Evolutionary conservation across 139 green algal species (phyloP), one percentile per base, ranked within the genome.

Genomic region (Chlorella sp.): DNA sequence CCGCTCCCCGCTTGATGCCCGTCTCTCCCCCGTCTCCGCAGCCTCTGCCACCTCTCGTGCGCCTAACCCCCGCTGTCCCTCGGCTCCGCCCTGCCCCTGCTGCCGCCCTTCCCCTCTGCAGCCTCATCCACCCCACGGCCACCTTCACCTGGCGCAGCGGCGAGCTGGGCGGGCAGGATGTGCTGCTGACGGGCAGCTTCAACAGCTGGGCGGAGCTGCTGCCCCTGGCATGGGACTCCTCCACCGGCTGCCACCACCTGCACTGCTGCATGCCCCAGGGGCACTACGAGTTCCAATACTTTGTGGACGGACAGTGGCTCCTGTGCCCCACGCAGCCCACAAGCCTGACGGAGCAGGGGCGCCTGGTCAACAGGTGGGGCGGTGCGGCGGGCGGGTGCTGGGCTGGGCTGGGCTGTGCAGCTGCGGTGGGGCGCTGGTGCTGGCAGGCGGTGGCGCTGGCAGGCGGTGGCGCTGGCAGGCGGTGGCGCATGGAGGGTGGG

Each of bases 291-390:
- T 95, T 93, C 81, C 91, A 95, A n/a, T 96, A 88, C 81, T 86
- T 96, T 81, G 94, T 95, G 57, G 93, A 96, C 81, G 91, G 90
- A 9, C 85, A 88, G 22, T 96, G 92, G 91, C 88, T 89, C 78
- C 88, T 92, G 26, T 93, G 90, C 40, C 91, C 92, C 24, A 81
- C 90, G 37, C 69, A 69, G 11, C 86, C 77, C 28, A 91, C 93
- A 28, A 82, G 60, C 21, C 86, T 81, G 16, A 91, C 94, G 68
- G 90, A 90, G 22, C 78, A 93, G 40, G 92, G 92, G 11, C 86
- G 92, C 15, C 73, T 94, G 40, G 92, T 86, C 79, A 94, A 95
- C 89, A 82, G 91, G 90, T 79, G 66, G 22, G 68, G 32, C 15
- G 0, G 32, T 32, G 73, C 9, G 73, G 73, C 30, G 32, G 68